Conservation (phyloP, 108 stramenopile genomes). For the Asterionellopsis glacialis region DNA sequence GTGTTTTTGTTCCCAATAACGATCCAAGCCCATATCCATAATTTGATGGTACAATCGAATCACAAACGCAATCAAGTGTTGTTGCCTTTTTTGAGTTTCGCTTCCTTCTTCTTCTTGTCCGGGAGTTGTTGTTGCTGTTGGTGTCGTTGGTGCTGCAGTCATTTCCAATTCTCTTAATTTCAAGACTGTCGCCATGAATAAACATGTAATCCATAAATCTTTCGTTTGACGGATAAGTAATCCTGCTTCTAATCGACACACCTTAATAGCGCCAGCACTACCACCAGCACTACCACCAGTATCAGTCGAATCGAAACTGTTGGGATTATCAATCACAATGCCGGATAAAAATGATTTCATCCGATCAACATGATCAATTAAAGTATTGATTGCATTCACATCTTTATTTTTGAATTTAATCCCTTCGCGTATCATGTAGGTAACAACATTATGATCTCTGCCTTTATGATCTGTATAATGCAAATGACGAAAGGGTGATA, state of each 20-base stretch:
- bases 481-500: constrained; percentile 61
- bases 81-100: neutral
- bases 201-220: constrained; percentile 70
- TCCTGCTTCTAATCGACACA: constrained; percentile 50
- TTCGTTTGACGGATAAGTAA: constrained; percentile 58
- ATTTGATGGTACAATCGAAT: constrained; percentile 39
- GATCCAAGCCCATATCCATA: constrained; percentile 49
- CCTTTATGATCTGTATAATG: constrained; percentile 54
- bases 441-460: constrained; percentile 32
- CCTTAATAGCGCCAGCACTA: constrained; percentile 4
- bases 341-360: constrained; percentile 40
- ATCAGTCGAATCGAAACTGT: too few relatives aligned
- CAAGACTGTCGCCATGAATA: constrained; percentile 51
- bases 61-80: neutral
- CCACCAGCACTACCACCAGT: neutral
- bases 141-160: constrained; percentile 3
- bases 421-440: constrained; percentile 73
- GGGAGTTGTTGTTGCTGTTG: constrained; percentile 4
- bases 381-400: constrained; percentile 32
- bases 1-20: constrained; percentile 67
- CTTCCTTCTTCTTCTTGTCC: too few relatives aligned
- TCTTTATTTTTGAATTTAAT: constrained; percentile 78
- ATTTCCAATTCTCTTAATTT: constrained; percentile 29
- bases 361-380: constrained; percentile 50
- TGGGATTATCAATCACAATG: too few relatives aligned